Base-by-base conservation (phyloP, 306 rosid genomes). In the Hippophae gyantsensis region DNA sequence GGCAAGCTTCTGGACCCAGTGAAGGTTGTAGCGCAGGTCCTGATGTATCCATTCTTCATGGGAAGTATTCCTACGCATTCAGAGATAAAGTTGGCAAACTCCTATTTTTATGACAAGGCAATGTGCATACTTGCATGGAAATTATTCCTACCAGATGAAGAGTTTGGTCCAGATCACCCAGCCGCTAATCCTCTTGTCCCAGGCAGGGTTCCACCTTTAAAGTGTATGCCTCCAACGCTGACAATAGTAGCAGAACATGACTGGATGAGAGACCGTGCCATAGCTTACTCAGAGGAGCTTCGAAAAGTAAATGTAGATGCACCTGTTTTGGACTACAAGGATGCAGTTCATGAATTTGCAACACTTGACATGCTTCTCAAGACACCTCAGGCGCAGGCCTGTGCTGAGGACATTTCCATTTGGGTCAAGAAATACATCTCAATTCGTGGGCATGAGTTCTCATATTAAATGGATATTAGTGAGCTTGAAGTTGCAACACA, bases 251-350 rank as follows among this genome's bases (percentile, higher is more conserved):
- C 99, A 10, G 95, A 92, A 72, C 96, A 60, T 44, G 99, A 88
- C 63, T 92, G 96, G 96, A 92, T 92, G 99, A 78, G 95, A 77
- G 99, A 92, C 66, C 88, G 96, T 7, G 99, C 99, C 63, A 88
- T 92, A 58, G 99, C 95, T 25, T 92, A 92, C 75, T 81, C 99
- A 2, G 99, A 85, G 82, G 96, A 84, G 71, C 93, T 92, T 49
- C 85, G 99, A 56, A 92, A 85, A 74, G 99, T 82, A 51, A 83
- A 82, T 13, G 95, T 92, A 6, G 96, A 85, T 62, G 83, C 99
- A 10, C 96, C 99, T 6, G 89, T 92, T 63, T 82, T 85, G 26
- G 96, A 87, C 70, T 92, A 92, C 60, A 92, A 88, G 61, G 95
- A 92, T 47, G 87, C 99, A 12, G 99, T 88, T 18, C 96, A 92